Conservation (phyloP, 73 alveolate genomes). For the Tetrahymena malaccensis region DNA sequence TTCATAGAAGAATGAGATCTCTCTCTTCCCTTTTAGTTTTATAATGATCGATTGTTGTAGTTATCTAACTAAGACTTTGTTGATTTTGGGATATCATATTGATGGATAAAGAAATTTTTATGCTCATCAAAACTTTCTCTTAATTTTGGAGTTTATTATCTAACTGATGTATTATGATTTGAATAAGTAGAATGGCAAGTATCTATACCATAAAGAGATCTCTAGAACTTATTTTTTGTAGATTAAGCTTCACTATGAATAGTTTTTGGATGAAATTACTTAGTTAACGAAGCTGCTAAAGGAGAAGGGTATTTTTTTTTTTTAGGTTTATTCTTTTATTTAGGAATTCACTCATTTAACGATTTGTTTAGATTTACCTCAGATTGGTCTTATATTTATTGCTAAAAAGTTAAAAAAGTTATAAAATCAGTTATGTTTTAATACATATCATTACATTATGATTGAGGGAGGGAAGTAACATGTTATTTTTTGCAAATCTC, state of each 20-base stretch:
- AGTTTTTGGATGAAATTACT: neutral
- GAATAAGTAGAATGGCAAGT: neutral
- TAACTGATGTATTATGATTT: neutral
- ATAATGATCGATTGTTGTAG: neutral
- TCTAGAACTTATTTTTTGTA: neutral
- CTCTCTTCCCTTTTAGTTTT: neutral
- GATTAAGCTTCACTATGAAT: neutral
- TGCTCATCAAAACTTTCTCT: neutral
- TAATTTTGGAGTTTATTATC: neutral
- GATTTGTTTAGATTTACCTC: neutral
- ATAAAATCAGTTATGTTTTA: no score
- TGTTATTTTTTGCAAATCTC: neutral
- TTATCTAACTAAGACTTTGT: neutral
- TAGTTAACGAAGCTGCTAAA: neutral
- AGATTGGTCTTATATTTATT: neutral
- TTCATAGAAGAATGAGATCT: neutral
- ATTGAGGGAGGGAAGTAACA: neutral
- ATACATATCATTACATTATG: neutral
- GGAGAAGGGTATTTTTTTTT: neutral
- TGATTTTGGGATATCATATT: neutral
- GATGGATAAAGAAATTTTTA: neutral
- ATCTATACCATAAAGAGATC: neutral
- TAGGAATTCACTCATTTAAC: neutral
- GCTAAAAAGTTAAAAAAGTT: neutral
- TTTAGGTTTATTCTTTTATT: neutral